Base-by-base conservation (phyloP, 2,329 filamentous ascomycete species). In the Alternaria postmessia region DNA sequence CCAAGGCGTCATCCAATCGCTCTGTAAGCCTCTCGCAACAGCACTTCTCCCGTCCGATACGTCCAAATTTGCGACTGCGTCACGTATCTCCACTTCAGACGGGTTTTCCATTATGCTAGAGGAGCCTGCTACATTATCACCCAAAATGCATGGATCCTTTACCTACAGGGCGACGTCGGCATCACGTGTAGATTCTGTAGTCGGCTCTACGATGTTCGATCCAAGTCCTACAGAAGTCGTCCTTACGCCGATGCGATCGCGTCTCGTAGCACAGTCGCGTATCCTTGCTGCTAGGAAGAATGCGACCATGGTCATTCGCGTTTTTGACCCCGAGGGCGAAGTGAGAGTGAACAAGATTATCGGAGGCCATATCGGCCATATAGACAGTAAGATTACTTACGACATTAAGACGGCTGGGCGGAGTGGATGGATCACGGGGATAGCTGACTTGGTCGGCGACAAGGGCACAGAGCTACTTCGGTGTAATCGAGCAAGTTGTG, bases 1-100 rank as follows among this genome's bases (percentile, higher is more conserved):
- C 1, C 86, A 91, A 5, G 91, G 90, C 26, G 67, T 86, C 7
- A 87, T 93, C 63, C 91, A 94, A 77, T 79, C 82, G 1, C 82
- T 93, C 1, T 94, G 91, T 75, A 85, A 84, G 43, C 90, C 90
- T 0, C 79, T 84, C 4, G 85, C 85, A 30, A 82, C 82, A 30
- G 80, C 86, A 20, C 83, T 87, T 41, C 78, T 85, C 22, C 81
- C 84, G 2, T 60, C 63, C 2, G 74, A 74, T 1, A 78, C 77
- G 18, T 51, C 55, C 6, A 48, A 62, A 34, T 59, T 68, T 22
- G 61, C 60, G 24, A 57, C 49, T 20, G 51, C 54, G 39, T 44
- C 55, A 11, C 65, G 64, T 7, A 51, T 57, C 12, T 53, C 43
- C 4, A 49, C 51, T 2, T 46, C 49, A 12, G 47, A 53, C 5